These are phyloP conservation scores for Salix dunnii DNA, from an alignment of 345 rosid genomes.

Conservation along the genomic window DNA sequence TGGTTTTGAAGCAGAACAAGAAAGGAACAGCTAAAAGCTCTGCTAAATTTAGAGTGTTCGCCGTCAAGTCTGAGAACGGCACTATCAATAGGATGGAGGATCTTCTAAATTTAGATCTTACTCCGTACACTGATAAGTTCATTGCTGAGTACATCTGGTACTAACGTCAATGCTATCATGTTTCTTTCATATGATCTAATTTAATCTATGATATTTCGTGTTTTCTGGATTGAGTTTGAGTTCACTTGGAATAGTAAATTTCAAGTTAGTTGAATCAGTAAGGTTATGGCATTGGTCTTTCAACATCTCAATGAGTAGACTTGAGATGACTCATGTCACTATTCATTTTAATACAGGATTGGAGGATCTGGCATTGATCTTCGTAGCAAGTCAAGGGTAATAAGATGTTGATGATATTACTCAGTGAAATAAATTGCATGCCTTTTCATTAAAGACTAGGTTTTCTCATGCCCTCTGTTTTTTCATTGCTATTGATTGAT, in stretches of 20 bases:
- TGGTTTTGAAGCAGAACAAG: conserved; percentile 66
- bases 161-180: not conserved
- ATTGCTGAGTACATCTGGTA: conserved; percentile 99
- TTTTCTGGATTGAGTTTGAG: not conserved
- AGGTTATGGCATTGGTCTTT: not conserved
- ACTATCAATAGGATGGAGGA: conserved; percentile 68
- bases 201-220: not conserved
- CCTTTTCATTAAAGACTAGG: not conserved
- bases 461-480: conserved; percentile 12
- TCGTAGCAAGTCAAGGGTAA: conserved; percentile 96
- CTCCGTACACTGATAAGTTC: conserved; percentile 77
- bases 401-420: conserved; percentile 4
- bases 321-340: not conserved
- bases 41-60: conserved; percentile 54
- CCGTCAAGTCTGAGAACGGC: conserved; percentile 63
- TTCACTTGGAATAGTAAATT: not conserved
- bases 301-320: not conserved
- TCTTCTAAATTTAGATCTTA: conserved; percentile 74
- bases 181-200: not conserved
- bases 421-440: conserved; percentile 2
- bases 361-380: conserved; percentile 86
- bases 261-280: not conserved
- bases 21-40: conserved; percentile 40
- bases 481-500: not conserved
- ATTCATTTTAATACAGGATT: conserved; percentile 52